Evolutionary conservation across 1,284 basidiomycete genomes (phyloP), one percentile per base, ranked within the genome.

Genomic region (Rhizoctonia solani): DNA sequence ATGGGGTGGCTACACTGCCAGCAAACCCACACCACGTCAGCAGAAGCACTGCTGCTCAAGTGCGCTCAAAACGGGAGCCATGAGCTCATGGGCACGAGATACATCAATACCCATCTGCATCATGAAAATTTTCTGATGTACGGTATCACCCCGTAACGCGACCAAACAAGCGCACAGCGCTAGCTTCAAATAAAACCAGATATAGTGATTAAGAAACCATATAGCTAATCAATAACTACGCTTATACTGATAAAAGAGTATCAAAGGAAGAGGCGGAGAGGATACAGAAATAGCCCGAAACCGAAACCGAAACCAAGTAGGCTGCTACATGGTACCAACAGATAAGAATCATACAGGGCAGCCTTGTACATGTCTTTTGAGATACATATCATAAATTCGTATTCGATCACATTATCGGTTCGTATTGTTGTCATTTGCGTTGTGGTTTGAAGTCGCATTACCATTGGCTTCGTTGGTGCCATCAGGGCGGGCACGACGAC

Each of bases 1-100:
- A 59, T 42, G 42, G 37, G 44, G 56, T 59, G 56, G 56, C 56
- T 59, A 59, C 44, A 30, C 56, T 59, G 56, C 56, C 56, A 59
- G 56, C 56, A 37, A 41, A 59, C 56, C 32, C 37, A 39, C 37
- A 39, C 37, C 9, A 8, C 37, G 16, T 8, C 37, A 16, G 37
- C 37, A 39, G 8, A 16, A n/a, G n/a, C n/a, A n/a, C n/a, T 39
- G 8, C 16, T 16, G 37, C 37, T 39, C 37, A 39, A 39, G 37
- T 8, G 8, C 16, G 8, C 37, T 16, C n/a, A n/a, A n/a, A n/a
- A n/a, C n/a, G n/a, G n/a, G 37, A 39, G 37, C 37, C 37, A 39
- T 39, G 37, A 39, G 37, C 37, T 39, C 37, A 39, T 39, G 9
- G 37, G 37, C 9, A 8, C 16, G 9, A 39, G 9, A 16, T 16